Evolutionary conservation across 2,329 filamentous ascomycete genomes (phyloP), one percentile per base, ranked within the genome.

Genomic region (Fusarium abutilonis): DNA sequence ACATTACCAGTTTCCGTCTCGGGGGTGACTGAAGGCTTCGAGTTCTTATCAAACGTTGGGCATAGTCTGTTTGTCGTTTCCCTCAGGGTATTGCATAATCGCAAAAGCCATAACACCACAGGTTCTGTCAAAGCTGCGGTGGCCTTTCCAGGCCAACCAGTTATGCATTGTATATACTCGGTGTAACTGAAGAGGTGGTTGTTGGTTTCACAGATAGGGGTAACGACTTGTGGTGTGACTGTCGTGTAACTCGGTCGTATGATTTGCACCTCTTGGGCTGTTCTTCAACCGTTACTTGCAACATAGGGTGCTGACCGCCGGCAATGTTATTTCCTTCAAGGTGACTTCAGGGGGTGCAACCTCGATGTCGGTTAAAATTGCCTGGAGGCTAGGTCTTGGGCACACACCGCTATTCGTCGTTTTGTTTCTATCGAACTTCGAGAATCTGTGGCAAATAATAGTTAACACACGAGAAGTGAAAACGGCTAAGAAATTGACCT

Each of bases 321-420:
- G 42, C 46, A 53, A 29, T 43, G 14, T 13, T 42, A 15, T 52
- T 43, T n/a, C 40, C 26, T 21, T 13, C 10, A 23, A 21, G 14
- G 46, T 56, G 19, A 19, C 50, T 49, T 34, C 47, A 50, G 23
- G 31, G 34, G 34, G 53, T 65, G 56, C 28, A 48, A 66, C 63
- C 39, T 51, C 55, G 23, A 35, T 42, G 43, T 66, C 63, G 63
- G 63, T 45, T 56, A 42, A 39, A 64, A 59, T 66, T 66, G 63
- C 63, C 55, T 26, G 42, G 38, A 43, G 48, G n/a, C 28, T 15
- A 21, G 5, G 15, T 3, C 28, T 10, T 36, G 11, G 32, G 36
- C 32, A 21, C 40, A 53, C 53, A 51, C 43, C 54, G 50, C 51
- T 36, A 7, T 47, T 63, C 47, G 6, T 26, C 23, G 23, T 26